These are phyloP conservation scores for Aspergillus saccharolyticus DNA, from an alignment of 495 filamentous ascomycete genomes.

Conservation along the genomic window DNA sequence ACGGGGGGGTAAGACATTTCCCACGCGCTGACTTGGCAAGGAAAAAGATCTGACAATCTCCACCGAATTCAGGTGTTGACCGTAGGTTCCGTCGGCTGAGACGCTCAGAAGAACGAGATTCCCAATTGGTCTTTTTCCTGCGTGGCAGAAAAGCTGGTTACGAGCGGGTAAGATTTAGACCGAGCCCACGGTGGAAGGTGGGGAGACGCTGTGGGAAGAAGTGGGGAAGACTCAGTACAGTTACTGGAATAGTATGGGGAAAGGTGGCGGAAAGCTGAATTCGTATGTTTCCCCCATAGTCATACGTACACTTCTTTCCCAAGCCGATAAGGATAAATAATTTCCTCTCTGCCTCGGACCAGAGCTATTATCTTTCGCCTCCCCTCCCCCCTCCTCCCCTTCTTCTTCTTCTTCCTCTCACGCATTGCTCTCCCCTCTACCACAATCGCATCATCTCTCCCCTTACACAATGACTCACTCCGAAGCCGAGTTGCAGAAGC, in stretches of 20 bases:
- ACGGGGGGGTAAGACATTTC: neutral
- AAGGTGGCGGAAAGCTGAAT: neutral
- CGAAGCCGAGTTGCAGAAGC: constrained; percentile 16
- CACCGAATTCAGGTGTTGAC: neutral
- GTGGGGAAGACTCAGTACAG: neutral
- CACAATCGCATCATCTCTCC: too few species aligned
- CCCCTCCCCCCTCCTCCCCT: neutral
- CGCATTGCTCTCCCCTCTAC: neutral
- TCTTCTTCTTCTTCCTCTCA: neutral
- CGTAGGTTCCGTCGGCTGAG: neutral
- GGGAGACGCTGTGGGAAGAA: neutral
- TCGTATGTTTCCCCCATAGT: neutral
- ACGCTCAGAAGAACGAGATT: neutral
- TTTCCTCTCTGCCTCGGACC: neutral
- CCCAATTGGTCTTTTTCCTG: neutral
- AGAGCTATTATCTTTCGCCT: neutral
- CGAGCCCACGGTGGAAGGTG: neutral
- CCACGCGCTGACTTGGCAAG: neutral
- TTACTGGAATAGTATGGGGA: neutral
- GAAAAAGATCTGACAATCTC: neutral
- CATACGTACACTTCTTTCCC: neutral
- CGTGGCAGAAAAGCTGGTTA: neutral
- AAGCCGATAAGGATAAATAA: neutral
- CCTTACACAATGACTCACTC: constrained; percentile 1
- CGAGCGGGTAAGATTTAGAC: neutral